These are phyloP conservation scores for Colletotrichum musicola DNA, from an alignment of 2,329 filamentous ascomycete genomes.

Conservation along the genomic window DNA sequence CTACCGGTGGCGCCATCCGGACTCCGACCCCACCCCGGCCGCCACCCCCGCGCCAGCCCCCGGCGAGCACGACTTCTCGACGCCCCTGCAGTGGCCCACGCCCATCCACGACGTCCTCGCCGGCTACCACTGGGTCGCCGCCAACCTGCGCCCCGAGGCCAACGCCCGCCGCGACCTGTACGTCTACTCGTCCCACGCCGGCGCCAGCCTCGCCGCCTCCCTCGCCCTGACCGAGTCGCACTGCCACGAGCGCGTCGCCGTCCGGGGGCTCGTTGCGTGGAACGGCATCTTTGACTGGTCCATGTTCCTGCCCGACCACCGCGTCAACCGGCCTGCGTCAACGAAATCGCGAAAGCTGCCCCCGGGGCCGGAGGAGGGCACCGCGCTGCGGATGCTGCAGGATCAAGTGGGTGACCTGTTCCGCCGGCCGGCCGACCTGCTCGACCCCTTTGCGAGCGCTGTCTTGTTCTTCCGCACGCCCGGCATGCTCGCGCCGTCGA, in stretches of 20 bases:
- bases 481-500: slow-evolving; percentile 58
- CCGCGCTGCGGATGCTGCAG: slow-evolving; percentile 54
- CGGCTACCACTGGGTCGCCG: slow-evolving; percentile 66
- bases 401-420: slow-evolving; percentile 19
- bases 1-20: slow-evolving; percentile 66
- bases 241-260: slow-evolving; percentile 55
- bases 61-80: slow-evolving; percentile 31
- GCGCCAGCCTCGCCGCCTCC: slow-evolving; percentile 68
- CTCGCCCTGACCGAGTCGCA: slow-evolving; percentile 69
- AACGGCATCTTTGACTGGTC: slow-evolving; percentile 77
- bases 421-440: slow-evolving; percentile 58
- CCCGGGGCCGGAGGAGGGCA: slow-evolving; percentile 45
- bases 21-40: slow-evolving; percentile 18
- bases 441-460: slow-evolving; percentile 72
- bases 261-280: slow-evolving; percentile 67
- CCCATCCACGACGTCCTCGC: slow-evolving; percentile 68
- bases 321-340: slow-evolving; percentile 50
- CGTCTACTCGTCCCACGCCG: slow-evolving; percentile 69
- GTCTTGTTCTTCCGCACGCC: slow-evolving; percentile 69
- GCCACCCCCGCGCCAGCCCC: slow-evolving; percentile 6
- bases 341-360: slow-evolving; percentile 33
- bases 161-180: slow-evolving; percentile 56
- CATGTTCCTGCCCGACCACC: slow-evolving; percentile 67
- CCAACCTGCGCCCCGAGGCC: slow-evolving; percentile 55
- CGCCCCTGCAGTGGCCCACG: slow-evolving; percentile 62